Conservation (phyloP, 768 basidiomycete genomes). For the Lyophyllum decastes region DNA sequence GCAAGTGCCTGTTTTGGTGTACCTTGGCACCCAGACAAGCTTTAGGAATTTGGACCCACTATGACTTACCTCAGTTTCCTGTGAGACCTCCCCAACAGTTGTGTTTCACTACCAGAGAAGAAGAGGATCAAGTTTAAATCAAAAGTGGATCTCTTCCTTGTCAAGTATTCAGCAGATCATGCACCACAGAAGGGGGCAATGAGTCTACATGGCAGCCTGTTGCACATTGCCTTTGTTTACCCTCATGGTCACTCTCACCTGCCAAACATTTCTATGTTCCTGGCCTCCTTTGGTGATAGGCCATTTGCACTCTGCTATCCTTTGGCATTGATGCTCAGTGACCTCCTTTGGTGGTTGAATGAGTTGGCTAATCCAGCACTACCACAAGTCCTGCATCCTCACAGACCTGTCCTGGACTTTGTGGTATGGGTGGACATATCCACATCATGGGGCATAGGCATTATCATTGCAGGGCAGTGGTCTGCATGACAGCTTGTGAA, state of each 20-base stretch:
- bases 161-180: not conserved
- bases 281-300: not conserved
- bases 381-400: not conserved
- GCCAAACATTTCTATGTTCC: not conserved
- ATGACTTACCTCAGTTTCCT: conserved; percentile 29
- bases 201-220: conserved; percentile 30
- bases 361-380: not conserved
- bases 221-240: conserved; percentile 33
- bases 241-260: conserved; percentile 11
- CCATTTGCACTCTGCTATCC: not conserved
- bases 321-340: no score
- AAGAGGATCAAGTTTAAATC: conserved; percentile 27
- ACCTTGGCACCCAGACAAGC: conserved; percentile 26
- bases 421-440: conserved; percentile 37
- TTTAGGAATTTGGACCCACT: conserved; percentile 19
- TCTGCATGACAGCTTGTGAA: not conserved
- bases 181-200: conserved; percentile 11
- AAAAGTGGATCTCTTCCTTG: conserved; percentile 15
- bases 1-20: not conserved
- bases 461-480: not conserved
- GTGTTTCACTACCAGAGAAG: conserved; percentile 24
- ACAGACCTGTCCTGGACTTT: not conserved
- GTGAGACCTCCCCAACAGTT: conserved; percentile 23
- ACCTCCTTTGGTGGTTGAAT: not conserved
- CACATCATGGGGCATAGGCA: conserved; percentile 18